Evolutionary conservation across 1,284 basidiomycete species (phyloP).

Genomic region (Tilletia indica): DNA sequence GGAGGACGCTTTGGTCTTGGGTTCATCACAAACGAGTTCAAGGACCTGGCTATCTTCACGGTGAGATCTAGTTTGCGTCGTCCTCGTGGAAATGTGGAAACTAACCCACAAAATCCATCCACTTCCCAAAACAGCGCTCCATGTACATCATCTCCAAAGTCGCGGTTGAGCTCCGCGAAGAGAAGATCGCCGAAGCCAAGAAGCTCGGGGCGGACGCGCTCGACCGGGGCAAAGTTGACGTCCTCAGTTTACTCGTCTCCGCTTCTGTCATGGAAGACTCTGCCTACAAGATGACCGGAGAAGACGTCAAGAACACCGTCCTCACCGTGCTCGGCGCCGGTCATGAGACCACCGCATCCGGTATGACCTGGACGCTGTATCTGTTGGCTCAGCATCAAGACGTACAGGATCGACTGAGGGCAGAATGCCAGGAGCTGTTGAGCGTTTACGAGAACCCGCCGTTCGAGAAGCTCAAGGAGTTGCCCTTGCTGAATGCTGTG

Average conservation of each 20-base stretch:
- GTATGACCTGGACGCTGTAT: slow-evolving; percentile 72
- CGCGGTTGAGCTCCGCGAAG: slow-evolving; percentile 35
- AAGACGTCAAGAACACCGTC: slow-evolving; percentile 38
- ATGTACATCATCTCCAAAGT: slow-evolving; percentile 41
- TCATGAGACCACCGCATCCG: slow-evolving; percentile 64
- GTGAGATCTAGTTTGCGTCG: neutral
- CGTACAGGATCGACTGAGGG: slow-evolving; percentile 65
- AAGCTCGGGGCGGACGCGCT: slow-evolving; percentile 29
- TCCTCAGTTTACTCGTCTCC: slow-evolving; percentile 19
- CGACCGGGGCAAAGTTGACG: slow-evolving; percentile 31
- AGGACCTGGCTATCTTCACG: neutral
- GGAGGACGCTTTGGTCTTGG: neutral
- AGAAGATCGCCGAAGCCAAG: slow-evolving; percentile 32
- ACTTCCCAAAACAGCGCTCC: neutral
- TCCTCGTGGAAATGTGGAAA: neutral
- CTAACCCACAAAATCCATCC: neutral
- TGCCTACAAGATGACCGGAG: slow-evolving; percentile 36
- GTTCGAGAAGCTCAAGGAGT: slow-evolving; percentile 65
- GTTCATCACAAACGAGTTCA: neutral
- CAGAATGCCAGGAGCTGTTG: slow-evolving; percentile 59
- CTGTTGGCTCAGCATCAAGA: slow-evolving; percentile 64
- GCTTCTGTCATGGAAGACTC: slow-evolving; percentile 25
- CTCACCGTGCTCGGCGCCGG: slow-evolving; percentile 47
- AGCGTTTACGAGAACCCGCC: slow-evolving; percentile 32
- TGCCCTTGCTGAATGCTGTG: slow-evolving; percentile 76